Evolutionary conservation across 2,329 filamentous ascomycete genomes (phyloP).

Genomic region (Stemphylium lycopersici): DNA sequence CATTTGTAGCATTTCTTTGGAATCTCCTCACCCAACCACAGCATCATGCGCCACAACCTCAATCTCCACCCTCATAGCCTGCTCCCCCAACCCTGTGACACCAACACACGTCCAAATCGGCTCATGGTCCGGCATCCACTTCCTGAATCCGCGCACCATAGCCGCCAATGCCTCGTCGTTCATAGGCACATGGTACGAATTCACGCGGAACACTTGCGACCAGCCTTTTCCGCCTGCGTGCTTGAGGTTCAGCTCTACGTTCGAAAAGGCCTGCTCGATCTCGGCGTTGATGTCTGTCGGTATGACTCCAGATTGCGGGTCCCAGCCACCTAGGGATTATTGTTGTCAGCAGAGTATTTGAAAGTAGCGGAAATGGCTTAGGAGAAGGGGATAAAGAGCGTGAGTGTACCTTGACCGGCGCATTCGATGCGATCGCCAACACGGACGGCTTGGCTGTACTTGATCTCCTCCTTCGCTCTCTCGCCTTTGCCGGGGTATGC

Average conservation of each 20-base stretch:
- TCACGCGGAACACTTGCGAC: conserved; percentile 57
- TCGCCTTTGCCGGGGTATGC: conserved; percentile 50
- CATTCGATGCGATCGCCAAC: conserved; percentile 45
- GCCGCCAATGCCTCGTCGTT: conserved; percentile 25
- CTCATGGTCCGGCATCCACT: conserved; percentile 33
- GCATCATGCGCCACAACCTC: conserved; percentile 27
- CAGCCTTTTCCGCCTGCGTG: conserved; percentile 63
- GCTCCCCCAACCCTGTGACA: conserved; percentile 26
- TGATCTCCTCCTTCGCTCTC: conserved; percentile 38
- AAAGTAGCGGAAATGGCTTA: too few relatives aligned
- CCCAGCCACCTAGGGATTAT: conserved; percentile 43
- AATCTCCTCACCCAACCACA: too few relatives aligned
- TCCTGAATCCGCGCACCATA: conserved; percentile 30
- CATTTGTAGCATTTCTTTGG: too few relatives aligned
- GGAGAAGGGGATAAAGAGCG: too few relatives aligned
- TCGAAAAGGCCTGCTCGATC: conserved; percentile 58
- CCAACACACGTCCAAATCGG: conserved; percentile 33
- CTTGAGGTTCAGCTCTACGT: conserved; percentile 60
- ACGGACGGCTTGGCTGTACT: conserved; percentile 47
- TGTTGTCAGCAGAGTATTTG: background rate
- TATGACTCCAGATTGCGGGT: conserved; percentile 29
- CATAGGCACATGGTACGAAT: conserved; percentile 29
- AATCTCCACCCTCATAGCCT: conserved; percentile 51
- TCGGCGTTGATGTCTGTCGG: conserved; percentile 32
- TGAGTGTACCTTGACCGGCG: conserved; percentile 43